Evolutionary conservation across 805 yeast genomes (phyloP), one percentile per base, ranked within the genome.

Genomic region (Phaffomyces thermotolerans): DNA sequence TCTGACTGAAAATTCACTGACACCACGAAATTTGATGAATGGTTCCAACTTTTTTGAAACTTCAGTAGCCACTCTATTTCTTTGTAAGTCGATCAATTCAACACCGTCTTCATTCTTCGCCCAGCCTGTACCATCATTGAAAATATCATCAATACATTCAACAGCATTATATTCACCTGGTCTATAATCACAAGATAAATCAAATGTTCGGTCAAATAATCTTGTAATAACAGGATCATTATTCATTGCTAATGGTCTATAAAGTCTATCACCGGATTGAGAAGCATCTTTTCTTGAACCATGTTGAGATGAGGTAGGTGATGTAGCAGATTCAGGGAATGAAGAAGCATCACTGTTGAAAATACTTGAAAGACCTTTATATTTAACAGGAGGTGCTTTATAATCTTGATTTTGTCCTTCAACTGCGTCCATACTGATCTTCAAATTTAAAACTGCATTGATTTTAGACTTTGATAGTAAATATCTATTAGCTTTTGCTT

Each of bases 391-490:
- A 48, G 69, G 68, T 47, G 74, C 50, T 54, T 66, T 42, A 58
- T 70, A 50, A 66, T 78, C 53, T 46, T 65, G 42, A 51, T 69
- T 52, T 54, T 69, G 54, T n/a, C 76, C 76, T 51, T 71, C 63
- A 30, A 66, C 51, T 36, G 69, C 56, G 35, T 67, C 69, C 52
- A 84, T 61, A 6, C 68, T 67, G n/a, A 85, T 65, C 2, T 81
- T 71, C 35, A 87, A 48, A 47, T 74, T 80, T 34, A 84, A 62
- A n/a, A 87, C 83, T 3, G 95, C 81, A 60, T 91, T 91, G 17
- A 91, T 78, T 51, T 87, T 86, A 2, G 95, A 83, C 24, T 86
- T 75, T 53, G 81, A 81, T 32, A 91, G 67, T 36, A 91, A 64
- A 53, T 84, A 88, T 48, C 85, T 69, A 48, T 82, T 71, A 3